phyloP scores from a whole-genome alignment of 1,284 basidiomycete genomes.

The Schizophyllum amplum region DNA sequence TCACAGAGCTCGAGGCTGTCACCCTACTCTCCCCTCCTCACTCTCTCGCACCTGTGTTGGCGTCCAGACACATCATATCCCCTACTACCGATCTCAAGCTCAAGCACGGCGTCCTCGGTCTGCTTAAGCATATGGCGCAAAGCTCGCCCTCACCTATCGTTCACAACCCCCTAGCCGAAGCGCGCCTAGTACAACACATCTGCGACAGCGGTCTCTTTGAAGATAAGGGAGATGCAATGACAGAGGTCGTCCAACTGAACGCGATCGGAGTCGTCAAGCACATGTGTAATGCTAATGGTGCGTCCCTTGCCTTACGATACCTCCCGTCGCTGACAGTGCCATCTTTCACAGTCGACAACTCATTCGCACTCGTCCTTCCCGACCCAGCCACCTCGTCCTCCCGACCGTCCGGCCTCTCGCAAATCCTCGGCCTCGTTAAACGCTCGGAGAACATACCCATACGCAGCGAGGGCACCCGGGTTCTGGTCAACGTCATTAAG shows the following conservation, averaged over 20 bases:
- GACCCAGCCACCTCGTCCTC: slow-evolving; percentile 13
- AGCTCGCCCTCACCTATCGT: slow-evolving; percentile 55
- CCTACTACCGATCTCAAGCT: slow-evolving; percentile 63
- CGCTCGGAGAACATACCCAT: slow-evolving; percentile 80
- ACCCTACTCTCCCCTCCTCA: slow-evolving; percentile 51
- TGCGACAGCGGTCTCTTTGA: slow-evolving; percentile 70
- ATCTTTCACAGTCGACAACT: slow-evolving; percentile 49
- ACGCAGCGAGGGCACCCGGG: slow-evolving; percentile 83
- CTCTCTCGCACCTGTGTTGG: slow-evolving; percentile 42
- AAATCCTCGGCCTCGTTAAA: slow-evolving; percentile 66
- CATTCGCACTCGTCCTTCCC: slow-evolving; percentile 44
- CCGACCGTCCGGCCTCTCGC: slow-evolving; percentile 42
- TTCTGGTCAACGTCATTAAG: slow-evolving; percentile 78
- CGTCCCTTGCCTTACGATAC: slow-evolving; percentile 17
- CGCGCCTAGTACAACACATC: slow-evolving; percentile 31
- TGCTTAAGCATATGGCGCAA: slow-evolving; percentile 82
- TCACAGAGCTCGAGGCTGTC: slow-evolving; percentile 55
- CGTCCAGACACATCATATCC: slow-evolving; percentile 40
- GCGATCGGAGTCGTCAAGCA: slow-evolving; percentile 88
- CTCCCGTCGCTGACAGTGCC: slow-evolving; percentile 2
- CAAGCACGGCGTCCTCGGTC: slow-evolving; percentile 77
- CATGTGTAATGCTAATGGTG: slow-evolving; percentile 71
- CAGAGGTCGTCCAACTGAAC: slow-evolving; percentile 80
- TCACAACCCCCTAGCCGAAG: slow-evolving; percentile 52
- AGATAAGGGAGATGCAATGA: slow-evolving; percentile 61